phyloP scores from a whole-genome alignment of 345 rosid species.

The Aethionema arabicum region DNA sequence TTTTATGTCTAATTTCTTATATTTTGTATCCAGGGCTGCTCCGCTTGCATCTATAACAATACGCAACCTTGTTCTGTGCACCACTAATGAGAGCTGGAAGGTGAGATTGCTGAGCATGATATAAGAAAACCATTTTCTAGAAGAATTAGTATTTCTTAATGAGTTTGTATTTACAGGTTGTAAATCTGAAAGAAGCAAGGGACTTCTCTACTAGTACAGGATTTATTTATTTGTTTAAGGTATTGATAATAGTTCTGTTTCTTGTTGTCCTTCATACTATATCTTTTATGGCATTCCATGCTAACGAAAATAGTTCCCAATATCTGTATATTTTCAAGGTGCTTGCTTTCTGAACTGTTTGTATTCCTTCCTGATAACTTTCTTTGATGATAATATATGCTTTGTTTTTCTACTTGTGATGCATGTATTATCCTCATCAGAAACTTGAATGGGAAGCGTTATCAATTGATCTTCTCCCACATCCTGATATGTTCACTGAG shows the following conservation, averaged over 20 bases:
- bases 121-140: conserved; percentile 5
- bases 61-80: conserved; percentile 72
- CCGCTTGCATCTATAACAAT: conserved; percentile 94
- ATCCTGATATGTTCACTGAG: conserved; percentile 98
- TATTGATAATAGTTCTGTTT: conserved; percentile 35
- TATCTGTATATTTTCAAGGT: not conserved
- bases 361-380: conserved; percentile 14
- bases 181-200: conserved; percentile 95
- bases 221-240: conserved; percentile 91
- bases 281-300: conserved; percentile 18
- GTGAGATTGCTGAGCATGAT: conserved; percentile 40
- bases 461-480: conserved; percentile 97
- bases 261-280: conserved; percentile 9
- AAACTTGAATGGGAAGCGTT: conserved; percentile 98
- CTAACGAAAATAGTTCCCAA: not conserved
- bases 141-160: conserved; percentile 13
- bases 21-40: conserved; percentile 64
- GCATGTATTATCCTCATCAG: conserved; percentile 49
- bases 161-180: conserved; percentile 51
- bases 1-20: conserved; percentile 28
- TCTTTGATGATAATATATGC: conserved; percentile 19
- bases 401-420: conserved; percentile 36
- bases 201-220: conserved; percentile 74
- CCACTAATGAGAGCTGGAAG: conserved; percentile 97
- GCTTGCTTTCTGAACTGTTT: conserved; percentile 11